Base-by-base conservation (phyloP, 1,284 basidiomycete genomes). In the Earliella scabrosa region DNA sequence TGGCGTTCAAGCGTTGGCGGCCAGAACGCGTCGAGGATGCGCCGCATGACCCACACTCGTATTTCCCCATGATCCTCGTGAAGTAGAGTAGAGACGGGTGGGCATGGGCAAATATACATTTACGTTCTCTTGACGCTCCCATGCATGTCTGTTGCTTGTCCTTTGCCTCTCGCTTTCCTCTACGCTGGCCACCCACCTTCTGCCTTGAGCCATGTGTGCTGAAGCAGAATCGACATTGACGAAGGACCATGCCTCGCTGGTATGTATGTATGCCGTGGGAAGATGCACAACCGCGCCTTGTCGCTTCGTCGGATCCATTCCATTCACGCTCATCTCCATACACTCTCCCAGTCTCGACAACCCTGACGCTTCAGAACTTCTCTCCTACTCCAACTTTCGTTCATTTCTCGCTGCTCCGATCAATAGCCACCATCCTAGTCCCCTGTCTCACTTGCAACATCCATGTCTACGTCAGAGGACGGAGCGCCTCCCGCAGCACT, bases 11-110 rank as follows among this genome's bases (percentile, higher is more conserved):
- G 73, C 79, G 78, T 52, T 96, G 93, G 93, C 74, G 76, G 31
- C 88, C 92, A 10, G 74, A 85, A 68, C 73, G 75, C 27, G 82
- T 87, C 1, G 82, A 82, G 2, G 83, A 89, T 66, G 86, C 92
- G 24, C 93, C 93, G 20, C 90, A 91, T 67, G 86, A 87, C 58
- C 84, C 86, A 34, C 68, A 86, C 66, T 78, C 88, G 11, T 95
- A 95, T 73, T 95, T 91, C 78, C 92, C 93, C 7, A 94, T 95
- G 92, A 70, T 80, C 45, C 73, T 93, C 57, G 90, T 90, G 77
- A 90, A 86, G 71, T 95, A 87, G 79, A 66, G 40, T 59, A 61
- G 51, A 53, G 41, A 13, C 26, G 14, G 36, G 40, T 53, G n/a
- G n/a, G n/a, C n/a, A n/a, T n/a, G n/a, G n/a, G n/a, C n/a, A n/a